Conservation (phyloP, 495 filamentous ascomycete genomes). For the Clohesyomyces aquaticus region DNA sequence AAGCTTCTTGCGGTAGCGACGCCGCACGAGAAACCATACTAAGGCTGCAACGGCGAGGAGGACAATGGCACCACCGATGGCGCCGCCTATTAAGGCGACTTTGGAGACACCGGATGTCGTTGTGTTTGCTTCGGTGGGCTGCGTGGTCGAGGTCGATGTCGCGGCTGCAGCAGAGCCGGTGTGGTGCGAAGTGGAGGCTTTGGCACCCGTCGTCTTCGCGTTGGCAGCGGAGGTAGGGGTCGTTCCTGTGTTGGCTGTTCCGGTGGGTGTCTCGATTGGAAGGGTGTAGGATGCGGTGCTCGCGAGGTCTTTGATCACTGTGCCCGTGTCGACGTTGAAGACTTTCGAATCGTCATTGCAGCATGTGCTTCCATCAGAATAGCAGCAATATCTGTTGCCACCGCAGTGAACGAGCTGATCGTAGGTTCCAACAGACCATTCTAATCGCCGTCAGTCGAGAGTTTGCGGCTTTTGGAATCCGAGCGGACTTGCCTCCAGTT, state of each 20-base stretch:
- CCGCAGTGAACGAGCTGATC: constrained; percentile 28
- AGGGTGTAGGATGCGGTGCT: constrained; percentile 5
- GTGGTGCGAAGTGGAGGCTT: not conserved
- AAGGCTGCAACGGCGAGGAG: constrained; percentile 16
- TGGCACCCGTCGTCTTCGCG: not conserved
- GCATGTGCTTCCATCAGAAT: constrained; percentile 27
- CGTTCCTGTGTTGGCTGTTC: not conserved
- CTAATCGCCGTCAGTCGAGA: not conserved
- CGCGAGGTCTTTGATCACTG: constrained; percentile 27
- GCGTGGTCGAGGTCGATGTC: constrained; percentile 11
- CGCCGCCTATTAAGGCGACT: constrained; percentile 14
- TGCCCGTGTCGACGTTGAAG: constrained; percentile 18
- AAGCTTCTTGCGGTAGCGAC: constrained; percentile 31
- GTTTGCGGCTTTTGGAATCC: not conserved
- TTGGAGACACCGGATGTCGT: not conserved
- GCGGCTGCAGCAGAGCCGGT: constrained; percentile 9
- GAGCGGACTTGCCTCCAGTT: constrained; percentile 21
- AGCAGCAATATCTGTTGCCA: constrained; percentile 30
- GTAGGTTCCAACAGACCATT: constrained; percentile 1
- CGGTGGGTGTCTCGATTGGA: constrained; percentile 11
- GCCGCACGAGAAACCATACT: constrained; percentile 31
- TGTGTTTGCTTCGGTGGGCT: not conserved
- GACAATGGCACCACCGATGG: constrained; percentile 14
- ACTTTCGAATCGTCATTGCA: constrained; percentile 36
- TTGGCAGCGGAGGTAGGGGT: not conserved